Base-by-base conservation (phyloP, 192 early-diverging fungal genomes). In the Allomyces macrogynus region DNA sequence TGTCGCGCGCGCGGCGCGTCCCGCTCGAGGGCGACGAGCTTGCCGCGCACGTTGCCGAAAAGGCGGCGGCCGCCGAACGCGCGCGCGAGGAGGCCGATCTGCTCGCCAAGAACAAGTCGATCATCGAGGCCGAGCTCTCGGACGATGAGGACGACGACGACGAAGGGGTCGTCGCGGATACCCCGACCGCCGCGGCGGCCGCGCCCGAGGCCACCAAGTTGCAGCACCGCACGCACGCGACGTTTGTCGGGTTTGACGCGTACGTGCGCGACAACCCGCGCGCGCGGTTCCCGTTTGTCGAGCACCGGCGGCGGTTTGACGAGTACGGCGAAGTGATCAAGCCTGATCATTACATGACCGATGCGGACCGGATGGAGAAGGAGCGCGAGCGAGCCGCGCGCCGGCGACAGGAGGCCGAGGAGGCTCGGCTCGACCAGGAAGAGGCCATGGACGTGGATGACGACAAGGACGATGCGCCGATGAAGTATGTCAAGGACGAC, bases 251-350 rank as follows among this genome's bases (percentile, higher is more conserved):
- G 5, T 67, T 27, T 22, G 42, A 68, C 63, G 22, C 49, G 27
- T 67, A 68, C 63, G 43, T 49, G 65, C 61, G 32, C 24, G 25
- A 44, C 40, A n/a, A 63, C n/a, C 22, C 23, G 11, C 42, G 24
- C 26, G n/a, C 44, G 40, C 83, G 83, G 93, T 99, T 91, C 69
- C 95, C 95, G 0, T 88, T 84, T 63, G 73, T 78, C 11, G 94
- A 96, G 64, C 77, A 80, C 61, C 78, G 85, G 64, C 87, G 87
- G 61, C 84, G 84, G 70, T 83, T 88, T 68, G 95, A 98, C 68
- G 93, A 96, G 67, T 98, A 96, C 78, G 86, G 90, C 61, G 86
- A 95, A 73, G 80, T 84, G 43, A 83, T 89, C 68, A 83, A 87
- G 68, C 74, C 82, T 5, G 76, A 80, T 32, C 70, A 78, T 40